Evolutionary conservation across 176 grass and related monocot genomes (phyloP).

Genomic region (Sorghum bicolor): DNA sequence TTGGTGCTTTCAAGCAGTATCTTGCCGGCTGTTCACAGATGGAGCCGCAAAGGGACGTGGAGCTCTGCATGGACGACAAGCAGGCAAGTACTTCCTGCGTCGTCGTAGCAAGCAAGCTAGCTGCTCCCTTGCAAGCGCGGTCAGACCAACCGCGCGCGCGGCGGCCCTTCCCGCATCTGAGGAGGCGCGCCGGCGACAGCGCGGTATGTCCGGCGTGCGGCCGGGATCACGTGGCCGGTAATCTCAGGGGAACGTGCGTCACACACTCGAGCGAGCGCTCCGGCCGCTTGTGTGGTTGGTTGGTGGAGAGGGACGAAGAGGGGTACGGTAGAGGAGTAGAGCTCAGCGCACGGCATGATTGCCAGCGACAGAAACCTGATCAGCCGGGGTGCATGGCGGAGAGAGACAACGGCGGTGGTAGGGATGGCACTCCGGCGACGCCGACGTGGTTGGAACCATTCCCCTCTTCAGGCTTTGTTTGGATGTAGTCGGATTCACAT

Average conservation of each 20-base stretch:
- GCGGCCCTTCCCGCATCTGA: constrained; percentile 30
- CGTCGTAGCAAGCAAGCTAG: background rate
- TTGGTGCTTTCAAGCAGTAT: background rate
- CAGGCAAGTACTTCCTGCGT: background rate
- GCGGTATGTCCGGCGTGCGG: background rate
- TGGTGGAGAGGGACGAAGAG: constrained; percentile 22
- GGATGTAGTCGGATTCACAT: too few relatives aligned
- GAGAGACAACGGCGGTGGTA: constrained; percentile 5
- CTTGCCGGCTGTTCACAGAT: background rate
- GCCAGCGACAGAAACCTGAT: background rate
- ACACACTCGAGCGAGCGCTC: constrained; percentile 13
- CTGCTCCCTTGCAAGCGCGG: constrained; percentile 16
- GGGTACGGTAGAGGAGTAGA: background rate
- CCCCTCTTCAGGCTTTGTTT: too few relatives aligned
- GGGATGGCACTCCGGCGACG: background rate
- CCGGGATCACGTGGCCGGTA: constrained; percentile 23
- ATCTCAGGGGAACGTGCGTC: constrained; percentile 26
- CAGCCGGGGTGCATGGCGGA: background rate
- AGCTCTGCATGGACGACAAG: constrained; percentile 13
- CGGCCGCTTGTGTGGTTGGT: background rate
- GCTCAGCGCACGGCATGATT: background rate
- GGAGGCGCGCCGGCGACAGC: constrained; percentile 29
- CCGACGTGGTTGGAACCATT: constrained; percentile 9
- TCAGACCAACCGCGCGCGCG: background rate
- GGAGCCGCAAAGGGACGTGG: constrained; percentile 20